Conservation (phyloP, 495 filamentous ascomycete species). For the Neurospora sp. region DNA sequence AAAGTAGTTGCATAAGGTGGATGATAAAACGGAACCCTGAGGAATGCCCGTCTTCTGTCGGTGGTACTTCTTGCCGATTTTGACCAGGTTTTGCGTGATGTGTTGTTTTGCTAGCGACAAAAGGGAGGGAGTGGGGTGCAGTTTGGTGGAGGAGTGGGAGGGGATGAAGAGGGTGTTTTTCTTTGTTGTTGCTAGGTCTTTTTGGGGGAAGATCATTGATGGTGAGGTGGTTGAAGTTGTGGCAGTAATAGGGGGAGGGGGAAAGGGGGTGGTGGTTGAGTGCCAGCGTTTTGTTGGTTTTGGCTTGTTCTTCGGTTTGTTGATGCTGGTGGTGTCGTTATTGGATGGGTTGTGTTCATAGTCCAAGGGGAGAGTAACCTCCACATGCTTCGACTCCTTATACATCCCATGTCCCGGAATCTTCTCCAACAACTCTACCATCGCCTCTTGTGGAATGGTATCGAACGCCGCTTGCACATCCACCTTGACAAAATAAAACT, state of each 20-base stretch:
- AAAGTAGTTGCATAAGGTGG: conserved; percentile 84
- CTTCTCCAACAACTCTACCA: conserved; percentile 56
- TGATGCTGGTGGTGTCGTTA: conserved; percentile 8
- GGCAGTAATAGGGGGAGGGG: neutral
- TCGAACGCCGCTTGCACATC: conserved; percentile 93
- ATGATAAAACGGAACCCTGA: conserved; percentile 83
- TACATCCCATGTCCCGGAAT: conserved; percentile 60
- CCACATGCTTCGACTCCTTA: conserved; percentile 60
- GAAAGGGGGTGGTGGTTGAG: conserved; percentile 39
- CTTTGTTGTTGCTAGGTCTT: conserved; percentile 33
- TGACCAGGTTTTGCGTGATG: conserved; percentile 72
- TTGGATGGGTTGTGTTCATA: conserved; percentile 25
- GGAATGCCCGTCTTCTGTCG: conserved; percentile 84
- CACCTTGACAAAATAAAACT: conserved; percentile 74
- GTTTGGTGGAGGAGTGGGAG: conserved; percentile 36
- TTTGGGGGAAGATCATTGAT: conserved; percentile 11
- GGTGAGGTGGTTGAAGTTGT: neutral
- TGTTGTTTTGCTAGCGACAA: conserved; percentile 65
- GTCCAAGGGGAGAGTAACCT: conserved; percentile 34
- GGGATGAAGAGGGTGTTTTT: conserved; percentile 71
- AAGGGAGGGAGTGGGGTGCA: conserved; percentile 47
- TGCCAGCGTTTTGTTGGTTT: conserved; percentile 50
- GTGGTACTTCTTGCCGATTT: conserved; percentile 82
- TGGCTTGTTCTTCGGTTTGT: conserved; percentile 3
- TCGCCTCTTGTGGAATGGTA: conserved; percentile 72